A percentile compares a stretch with the other conserved stretches of the same genome.
These are phyloP conservation scores for Exophiala sp. DNA, from an alignment of 2,329 filamentous ascomycete genomes.

Conservation along the genomic window DNA sequence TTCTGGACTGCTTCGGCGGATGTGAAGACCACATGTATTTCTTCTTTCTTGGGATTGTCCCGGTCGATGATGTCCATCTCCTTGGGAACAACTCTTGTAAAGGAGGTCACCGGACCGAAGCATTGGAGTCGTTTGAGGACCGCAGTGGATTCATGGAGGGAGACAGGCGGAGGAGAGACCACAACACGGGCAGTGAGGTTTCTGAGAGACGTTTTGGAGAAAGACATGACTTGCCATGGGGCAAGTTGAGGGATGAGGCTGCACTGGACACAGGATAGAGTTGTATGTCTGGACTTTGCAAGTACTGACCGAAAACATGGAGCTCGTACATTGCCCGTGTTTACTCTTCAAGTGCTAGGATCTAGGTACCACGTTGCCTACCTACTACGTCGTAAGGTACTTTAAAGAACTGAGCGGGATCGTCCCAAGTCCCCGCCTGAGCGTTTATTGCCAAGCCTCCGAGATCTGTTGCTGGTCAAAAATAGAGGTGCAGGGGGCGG, in stretches of 20 bases:
- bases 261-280: neutral
- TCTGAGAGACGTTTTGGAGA: slow-evolving; percentile 9
- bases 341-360: too few species aligned
- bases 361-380: too few species aligned
- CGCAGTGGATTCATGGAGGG: slow-evolving; percentile 23
- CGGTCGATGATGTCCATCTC: neutral
- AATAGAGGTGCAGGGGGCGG: slow-evolving; percentile 8
- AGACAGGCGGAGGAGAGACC: slow-evolving; percentile 20
- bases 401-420: too few species aligned
- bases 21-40: slow-evolving; percentile 22
- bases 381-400: too few species aligned
- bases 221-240: slow-evolving; percentile 5
- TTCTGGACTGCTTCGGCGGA: slow-evolving; percentile 7
- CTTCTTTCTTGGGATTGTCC: slow-evolving; percentile 1
- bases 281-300: neutral
- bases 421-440: too few species aligned
- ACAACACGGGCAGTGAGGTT: slow-evolving; percentile 14
- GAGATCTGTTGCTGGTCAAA: neutral
- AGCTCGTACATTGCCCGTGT: too few species aligned
- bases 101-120: slow-evolving; percentile 18
- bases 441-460: too few species aligned
- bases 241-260: neutral
- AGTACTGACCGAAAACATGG: too few species aligned
- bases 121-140: slow-evolving; percentile 23
- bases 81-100: slow-evolving; percentile 1